These are phyloP conservation scores for Dorcoceras hygrometricum DNA, from an alignment of 257 asterid genomes.

Conservation along the genomic window DNA sequence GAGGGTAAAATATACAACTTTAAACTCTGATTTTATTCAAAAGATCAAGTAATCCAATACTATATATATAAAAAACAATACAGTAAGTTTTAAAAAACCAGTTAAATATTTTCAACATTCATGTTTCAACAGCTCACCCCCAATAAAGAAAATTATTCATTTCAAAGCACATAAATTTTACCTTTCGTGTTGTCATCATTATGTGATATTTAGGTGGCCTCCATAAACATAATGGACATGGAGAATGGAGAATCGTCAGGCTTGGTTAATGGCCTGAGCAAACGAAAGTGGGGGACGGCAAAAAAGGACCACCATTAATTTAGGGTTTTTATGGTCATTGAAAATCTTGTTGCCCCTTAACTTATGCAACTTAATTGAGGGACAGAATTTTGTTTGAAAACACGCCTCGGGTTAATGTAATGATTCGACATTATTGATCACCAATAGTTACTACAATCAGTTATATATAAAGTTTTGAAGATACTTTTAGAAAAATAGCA, in stretches of 20 bases:
- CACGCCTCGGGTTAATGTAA: background rate
- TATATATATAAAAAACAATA: too few species aligned
- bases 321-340: background rate
- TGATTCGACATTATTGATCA: background rate
- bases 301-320: background rate
- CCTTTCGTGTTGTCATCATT: background rate
- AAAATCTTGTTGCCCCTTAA: too few species aligned
- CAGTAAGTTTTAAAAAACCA: too few species aligned
- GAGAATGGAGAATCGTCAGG: background rate
- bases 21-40: too few species aligned
- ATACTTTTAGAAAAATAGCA: too few species aligned
- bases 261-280: too few species aligned
- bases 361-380: too few species aligned
- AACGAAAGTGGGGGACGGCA: background rate
- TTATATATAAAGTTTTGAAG: background rate
- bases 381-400: too few species aligned
- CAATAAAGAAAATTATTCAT: background rate
- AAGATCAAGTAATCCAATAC: too few species aligned
- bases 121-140: background rate
- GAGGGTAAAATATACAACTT: too few species aligned
- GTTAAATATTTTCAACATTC: background rate
- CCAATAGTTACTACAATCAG: background rate
- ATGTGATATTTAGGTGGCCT: background rate
- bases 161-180: background rate
- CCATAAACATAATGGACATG: background rate